Evolutionary conservation across 2,329 filamentous ascomycete genomes (phyloP).

Genomic region (Chaetothyriales sp.): DNA sequence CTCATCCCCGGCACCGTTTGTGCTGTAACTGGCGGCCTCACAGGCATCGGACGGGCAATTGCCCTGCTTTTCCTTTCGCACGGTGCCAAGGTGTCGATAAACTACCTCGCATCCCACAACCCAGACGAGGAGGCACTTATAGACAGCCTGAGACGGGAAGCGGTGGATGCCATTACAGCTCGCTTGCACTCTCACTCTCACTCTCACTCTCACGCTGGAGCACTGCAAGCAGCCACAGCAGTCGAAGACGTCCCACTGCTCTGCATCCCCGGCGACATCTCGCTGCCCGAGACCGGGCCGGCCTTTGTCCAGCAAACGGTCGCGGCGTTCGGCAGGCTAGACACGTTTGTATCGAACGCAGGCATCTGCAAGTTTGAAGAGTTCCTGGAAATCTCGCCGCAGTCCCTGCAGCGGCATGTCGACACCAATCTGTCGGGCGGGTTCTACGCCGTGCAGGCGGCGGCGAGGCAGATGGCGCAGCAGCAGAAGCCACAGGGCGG

Average conservation of each 20-base stretch:
- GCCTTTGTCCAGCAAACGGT: conserved; percentile 44
- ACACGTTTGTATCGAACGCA: conserved; percentile 22
- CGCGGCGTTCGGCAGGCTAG: conserved; percentile 18
- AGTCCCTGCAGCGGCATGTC: conserved; percentile 57
- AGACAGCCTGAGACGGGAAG: conserved; percentile 12
- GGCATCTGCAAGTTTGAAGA: conserved; percentile 63
- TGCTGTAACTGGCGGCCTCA: conserved; percentile 74
- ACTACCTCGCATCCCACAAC: conserved; percentile 19
- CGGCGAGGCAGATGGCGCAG: conserved; percentile 19
- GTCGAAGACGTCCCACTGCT: conserved; percentile 25
- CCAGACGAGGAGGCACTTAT: conserved; percentile 17
- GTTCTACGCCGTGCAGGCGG: conserved; percentile 20
- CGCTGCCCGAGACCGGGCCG: conserved; percentile 54
- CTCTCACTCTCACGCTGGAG: background rate
- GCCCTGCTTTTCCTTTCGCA: conserved; percentile 51
- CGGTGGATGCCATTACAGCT: conserved; percentile 16
- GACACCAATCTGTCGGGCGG: conserved; percentile 19
- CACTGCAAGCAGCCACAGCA: background rate
- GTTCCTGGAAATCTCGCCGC: conserved; percentile 59
- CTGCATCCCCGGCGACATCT: conserved; percentile 62
- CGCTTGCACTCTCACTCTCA: conserved; percentile 2
- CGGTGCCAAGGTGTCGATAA: conserved; percentile 20
- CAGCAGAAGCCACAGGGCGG: conserved; percentile 18
- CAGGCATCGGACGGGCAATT: conserved; percentile 76
- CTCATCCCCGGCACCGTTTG: conserved; percentile 49